A percentile compares a stretch with the other conserved stretches of the same genome.
Conservation (phyloP, 352 stramenopile species). For the Globisporangium splendens region DNA sequence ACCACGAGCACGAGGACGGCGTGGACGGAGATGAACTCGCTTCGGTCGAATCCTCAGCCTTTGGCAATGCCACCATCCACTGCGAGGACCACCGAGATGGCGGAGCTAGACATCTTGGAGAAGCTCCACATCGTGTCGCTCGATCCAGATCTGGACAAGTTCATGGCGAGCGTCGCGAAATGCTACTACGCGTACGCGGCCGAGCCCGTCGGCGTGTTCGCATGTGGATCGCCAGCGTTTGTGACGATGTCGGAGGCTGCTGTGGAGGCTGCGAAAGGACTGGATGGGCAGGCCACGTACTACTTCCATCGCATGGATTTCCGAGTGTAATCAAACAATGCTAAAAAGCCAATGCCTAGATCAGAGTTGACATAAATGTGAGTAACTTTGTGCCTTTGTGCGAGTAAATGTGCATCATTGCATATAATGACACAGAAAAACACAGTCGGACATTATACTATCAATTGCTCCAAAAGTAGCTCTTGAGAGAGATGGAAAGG, state of each 20-base stretch:
- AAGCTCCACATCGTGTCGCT: constrained; percentile 23
- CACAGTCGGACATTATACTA: too few relatives aligned
- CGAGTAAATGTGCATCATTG: too few relatives aligned
- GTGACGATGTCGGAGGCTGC: constrained; percentile 6
- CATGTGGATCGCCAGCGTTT: constrained; percentile 15
- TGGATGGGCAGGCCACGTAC: neutral
- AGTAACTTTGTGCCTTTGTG: too few relatives aligned
- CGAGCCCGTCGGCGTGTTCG: constrained; percentile 22
- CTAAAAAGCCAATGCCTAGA: too few relatives aligned
- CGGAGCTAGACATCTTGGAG: constrained; percentile 19
- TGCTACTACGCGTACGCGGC: constrained; percentile 16
- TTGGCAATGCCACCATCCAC: neutral
- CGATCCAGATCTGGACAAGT: constrained; percentile 20
- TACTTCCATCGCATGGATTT: constrained; percentile 12
- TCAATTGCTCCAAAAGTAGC: too few relatives aligned
- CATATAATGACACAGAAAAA: too few relatives aligned
- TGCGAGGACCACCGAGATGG: neutral
- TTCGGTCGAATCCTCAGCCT: neutral
- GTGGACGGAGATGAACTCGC: neutral
- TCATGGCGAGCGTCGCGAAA: constrained; percentile 14
- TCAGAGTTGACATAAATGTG: too few relatives aligned
- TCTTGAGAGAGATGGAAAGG: too few relatives aligned
- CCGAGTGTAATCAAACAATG: neutral
- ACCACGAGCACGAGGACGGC: neutral
- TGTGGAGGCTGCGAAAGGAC: constrained; percentile 1